Evolutionary conservation across 2,329 filamentous ascomycete genomes (phyloP), one percentile per base, ranked within the genome.

Genomic region (Cadophora luteo-olivacea): DNA sequence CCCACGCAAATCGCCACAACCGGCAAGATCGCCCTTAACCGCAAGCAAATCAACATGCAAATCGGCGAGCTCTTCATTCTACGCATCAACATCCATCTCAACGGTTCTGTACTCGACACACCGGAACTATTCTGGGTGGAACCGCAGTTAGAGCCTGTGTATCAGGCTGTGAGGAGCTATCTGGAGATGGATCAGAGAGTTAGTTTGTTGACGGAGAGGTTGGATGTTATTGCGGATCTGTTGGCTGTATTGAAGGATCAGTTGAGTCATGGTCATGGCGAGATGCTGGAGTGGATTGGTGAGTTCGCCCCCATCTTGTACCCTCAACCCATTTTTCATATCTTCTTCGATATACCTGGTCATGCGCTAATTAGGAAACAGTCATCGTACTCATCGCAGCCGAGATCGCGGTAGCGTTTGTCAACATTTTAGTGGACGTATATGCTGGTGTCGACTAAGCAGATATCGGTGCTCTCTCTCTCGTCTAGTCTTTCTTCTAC

Each of bases 101-200:
- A 98, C 80, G 96, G 96, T 41, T 97, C 93, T 36, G 94, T 99
- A 6, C 90, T 99, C 49, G 96, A 99, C 79, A 97, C 94, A 11
- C 96, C 96, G 0, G 96, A 99, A 81, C 86, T 99, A 52, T 98
- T 99, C 86, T 99, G 96, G 96, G 92, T 95, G 38, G 96, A 99
- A 81, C 96, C 96, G 9, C 94, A 97, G 80, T 86, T 99, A 7
- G 96, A 99, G 77, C 96, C 96, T 5, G 91, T 99, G 33, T 99
- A 99, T 79, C 92, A 97, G 79, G 96, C 96, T 65, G 96, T 98
- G 54, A 86, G 96, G 67, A 96, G 91, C 78, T 99, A 99, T 79
- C 84, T 99, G 24, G 96, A 99, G 83, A 98, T 99, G 92, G 96
- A 98, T 80, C 96, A 98, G 83, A 86, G 96, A 67, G 95, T 98